A percentile compares a stretch with the other conserved stretches of the same genome.
These are phyloP conservation scores for Diaporthe vexans DNA, from an alignment of 2,329 filamentous ascomycete genomes.

Conservation along the genomic window DNA sequence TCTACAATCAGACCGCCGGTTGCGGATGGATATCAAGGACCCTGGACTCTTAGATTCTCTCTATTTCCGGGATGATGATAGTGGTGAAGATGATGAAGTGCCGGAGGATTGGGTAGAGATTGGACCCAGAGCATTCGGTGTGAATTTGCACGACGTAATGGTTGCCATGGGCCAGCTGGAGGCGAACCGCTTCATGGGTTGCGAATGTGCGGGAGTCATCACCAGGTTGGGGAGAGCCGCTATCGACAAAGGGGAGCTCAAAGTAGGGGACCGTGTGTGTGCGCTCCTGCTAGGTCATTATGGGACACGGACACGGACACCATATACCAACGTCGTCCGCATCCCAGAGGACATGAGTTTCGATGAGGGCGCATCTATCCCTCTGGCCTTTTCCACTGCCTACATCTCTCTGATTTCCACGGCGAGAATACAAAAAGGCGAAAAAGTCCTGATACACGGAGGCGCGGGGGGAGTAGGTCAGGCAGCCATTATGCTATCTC, in stretches of 20 bases:
- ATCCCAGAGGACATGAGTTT: too few relatives aligned
- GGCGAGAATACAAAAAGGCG: too few relatives aligned
- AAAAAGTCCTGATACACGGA: too few relatives aligned
- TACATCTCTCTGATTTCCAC: too few relatives aligned
- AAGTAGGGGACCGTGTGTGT: neutral
- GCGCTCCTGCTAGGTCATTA: neutral
- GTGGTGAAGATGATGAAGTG: neutral
- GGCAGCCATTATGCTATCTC: too few relatives aligned
- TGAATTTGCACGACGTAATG: slow-evolving; percentile 5
- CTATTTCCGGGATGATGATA: neutral
- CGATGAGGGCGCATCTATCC: too few relatives aligned
- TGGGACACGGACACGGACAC: too few relatives aligned
- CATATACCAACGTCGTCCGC: too few relatives aligned
- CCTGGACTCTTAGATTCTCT: neutral
- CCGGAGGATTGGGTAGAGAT: slow-evolving; percentile 49
- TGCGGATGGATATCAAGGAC: slow-evolving; percentile 40
- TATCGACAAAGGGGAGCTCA: neutral
- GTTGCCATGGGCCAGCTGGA: slow-evolving; percentile 4
- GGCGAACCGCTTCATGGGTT: neutral
- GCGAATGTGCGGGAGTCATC: neutral
- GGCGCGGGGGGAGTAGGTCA: too few relatives aligned
- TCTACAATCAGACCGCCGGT: too few relatives aligned
- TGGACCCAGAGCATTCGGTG: slow-evolving; percentile 44
- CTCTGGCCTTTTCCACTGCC: too few relatives aligned
- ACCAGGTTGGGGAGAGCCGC: slow-evolving; percentile 31